Evolutionary conservation across 2,329 filamentous ascomycete genomes (phyloP), one percentile per base, ranked within the genome.

Genomic region (Incumbomyces lentus): DNA sequence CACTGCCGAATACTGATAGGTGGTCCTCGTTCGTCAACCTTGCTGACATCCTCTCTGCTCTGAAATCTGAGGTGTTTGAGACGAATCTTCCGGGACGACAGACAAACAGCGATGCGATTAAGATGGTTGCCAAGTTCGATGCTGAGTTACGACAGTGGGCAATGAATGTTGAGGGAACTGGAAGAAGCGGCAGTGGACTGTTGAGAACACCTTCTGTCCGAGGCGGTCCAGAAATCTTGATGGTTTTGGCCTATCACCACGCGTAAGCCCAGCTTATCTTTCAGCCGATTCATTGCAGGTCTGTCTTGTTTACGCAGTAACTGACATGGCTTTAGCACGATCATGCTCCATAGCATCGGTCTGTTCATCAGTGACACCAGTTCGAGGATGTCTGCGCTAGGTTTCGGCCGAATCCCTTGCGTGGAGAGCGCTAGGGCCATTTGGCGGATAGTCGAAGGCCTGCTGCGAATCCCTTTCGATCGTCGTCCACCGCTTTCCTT

Each of bases 341-440:
- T 37, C 16, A 37, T 37, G 35, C 35, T 37, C 35, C 35, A 37
- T n/a, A 37, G 35, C 35, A n/a, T 37, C 35, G 35, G 35, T 11
- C 19, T 37, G 2, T 37, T 37, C 35, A 22, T 37, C 6, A n/a
- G 19, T 37, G 35, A 18, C 2, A 37, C 35, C 13, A 37, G 35
- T 6, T 37, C 35, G 19, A 37, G 35, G 35, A 37, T 37, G 35
- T 37, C 35, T 11, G 35, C 35, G 8, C 13, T 37, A n/a, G 35
- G 35, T 10, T 37, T 37, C 14, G 35, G 35, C 35, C 6, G 6
- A 18, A 7, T 18, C 13, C 35, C 35, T 7, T 37, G 35, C 13
- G 35, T 14, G 11, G 35, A 37, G 35, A 37, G 35, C 6, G 35
- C 35, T 11, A 37, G 35, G 35, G 35, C 35, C 16, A 37, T 37